Evolutionary conservation across 176 grass and related monocot species (phyloP).

Genomic region (Olyra latifolia): DNA sequence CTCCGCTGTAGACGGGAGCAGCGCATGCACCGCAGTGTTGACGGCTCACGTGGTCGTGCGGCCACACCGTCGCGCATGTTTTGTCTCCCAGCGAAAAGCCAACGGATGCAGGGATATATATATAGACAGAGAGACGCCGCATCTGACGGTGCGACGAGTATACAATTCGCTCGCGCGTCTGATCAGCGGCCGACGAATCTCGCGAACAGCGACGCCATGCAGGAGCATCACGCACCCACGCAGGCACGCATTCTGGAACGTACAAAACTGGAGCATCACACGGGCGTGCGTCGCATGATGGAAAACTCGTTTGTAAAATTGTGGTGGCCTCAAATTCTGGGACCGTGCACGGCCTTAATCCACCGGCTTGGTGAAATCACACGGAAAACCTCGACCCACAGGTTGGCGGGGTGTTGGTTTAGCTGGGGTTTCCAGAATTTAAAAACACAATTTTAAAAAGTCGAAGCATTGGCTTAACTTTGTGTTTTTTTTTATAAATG

Average conservation of each 20-base stretch:
- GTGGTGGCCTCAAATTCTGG: not conserved
- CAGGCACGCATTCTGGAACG: not conserved
- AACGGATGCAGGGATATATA: not conserved
- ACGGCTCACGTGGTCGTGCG: conserved; percentile 14
- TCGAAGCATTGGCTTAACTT: too few relatives aligned
- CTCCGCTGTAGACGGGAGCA: too few relatives aligned
- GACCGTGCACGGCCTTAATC: not conserved
- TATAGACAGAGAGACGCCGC: not conserved
- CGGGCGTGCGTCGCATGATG: not conserved
- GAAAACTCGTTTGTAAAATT: not conserved
- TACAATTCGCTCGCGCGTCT: not conserved
- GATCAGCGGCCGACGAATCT: conserved; percentile 8
- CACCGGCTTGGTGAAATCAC: not conserved
- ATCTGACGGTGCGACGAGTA: not conserved
- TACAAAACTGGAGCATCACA: not conserved
- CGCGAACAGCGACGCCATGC: not conserved
- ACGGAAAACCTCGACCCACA: too few relatives aligned
- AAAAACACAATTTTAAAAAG: too few relatives aligned
- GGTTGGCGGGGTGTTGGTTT: too few relatives aligned
- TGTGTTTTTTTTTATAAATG: too few relatives aligned
- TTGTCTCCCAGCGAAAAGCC: not conserved
- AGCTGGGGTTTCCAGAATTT: too few relatives aligned
- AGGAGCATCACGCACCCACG: not conserved
- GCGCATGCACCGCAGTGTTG: not conserved
- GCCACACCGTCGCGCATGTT: conserved; percentile 16